Conservation (phyloP, 805 yeast genomes). For the Lachancea mirantina region DNA sequence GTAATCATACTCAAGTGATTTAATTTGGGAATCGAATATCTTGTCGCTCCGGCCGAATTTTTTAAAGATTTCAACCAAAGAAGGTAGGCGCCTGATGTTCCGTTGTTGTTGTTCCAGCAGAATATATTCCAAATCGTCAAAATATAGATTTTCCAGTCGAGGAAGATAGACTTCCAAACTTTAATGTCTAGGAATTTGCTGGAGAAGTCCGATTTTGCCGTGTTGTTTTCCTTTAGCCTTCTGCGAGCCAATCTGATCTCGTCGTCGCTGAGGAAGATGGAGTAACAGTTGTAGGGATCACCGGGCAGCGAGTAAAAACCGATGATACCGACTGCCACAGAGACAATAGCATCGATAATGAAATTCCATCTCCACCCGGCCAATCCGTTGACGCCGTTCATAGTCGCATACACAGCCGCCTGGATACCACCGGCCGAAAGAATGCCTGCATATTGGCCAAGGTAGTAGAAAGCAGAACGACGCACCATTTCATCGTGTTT, state of each 20-base stretch:
- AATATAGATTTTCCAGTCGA: slow-evolving; percentile 53
- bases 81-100: slow-evolving; percentile 44
- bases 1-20: slow-evolving; percentile 47
- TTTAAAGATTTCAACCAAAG: slow-evolving; percentile 52
- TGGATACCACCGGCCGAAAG: slow-evolving; percentile 58
- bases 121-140: slow-evolving; percentile 46
- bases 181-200: slow-evolving; percentile 34
- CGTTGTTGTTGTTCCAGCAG: slow-evolving; percentile 52
- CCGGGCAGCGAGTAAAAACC: slow-evolving; percentile 58
- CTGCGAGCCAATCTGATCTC: slow-evolving; percentile 48
- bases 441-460: slow-evolving; percentile 57
- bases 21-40: slow-evolving; percentile 36
- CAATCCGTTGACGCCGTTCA: slow-evolving; percentile 47
- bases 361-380: slow-evolving; percentile 72
- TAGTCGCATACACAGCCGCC: slow-evolving; percentile 41
- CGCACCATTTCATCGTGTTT: slow-evolving; percentile 50
- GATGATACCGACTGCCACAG: slow-evolving; percentile 48
- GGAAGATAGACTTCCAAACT: slow-evolving; percentile 47
- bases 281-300: slow-evolving; percentile 51
- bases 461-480: slow-evolving; percentile 54
- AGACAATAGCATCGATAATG: slow-evolving; percentile 55
- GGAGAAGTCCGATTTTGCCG: slow-evolving; percentile 24
- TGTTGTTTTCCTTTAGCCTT: slow-evolving; percentile 34
- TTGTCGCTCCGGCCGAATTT: too few relatives aligned
- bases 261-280: slow-evolving; percentile 47